A percentile compares a stretch with the other conserved stretches of the same genome.
These are phyloP conservation scores for Geopyxis carbonaria DNA, from an alignment of 495 filamentous ascomycete species.

Conservation along the genomic window DNA sequence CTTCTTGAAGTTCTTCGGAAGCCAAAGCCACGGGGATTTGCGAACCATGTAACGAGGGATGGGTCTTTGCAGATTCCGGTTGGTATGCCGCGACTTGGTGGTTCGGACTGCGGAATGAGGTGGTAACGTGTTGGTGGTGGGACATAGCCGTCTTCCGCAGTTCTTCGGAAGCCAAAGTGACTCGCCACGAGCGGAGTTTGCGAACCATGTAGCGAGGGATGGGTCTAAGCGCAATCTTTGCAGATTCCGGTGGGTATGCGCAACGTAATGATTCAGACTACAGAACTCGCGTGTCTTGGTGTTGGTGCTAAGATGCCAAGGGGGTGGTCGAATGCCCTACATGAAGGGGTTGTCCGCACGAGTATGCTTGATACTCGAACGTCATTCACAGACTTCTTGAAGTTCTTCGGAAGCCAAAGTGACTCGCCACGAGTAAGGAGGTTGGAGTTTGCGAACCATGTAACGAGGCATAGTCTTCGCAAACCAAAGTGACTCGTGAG, in stretches of 20 bases:
- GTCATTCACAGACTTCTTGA: conserved; percentile 93
- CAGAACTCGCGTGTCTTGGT: no score
- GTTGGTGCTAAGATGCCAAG: no score
- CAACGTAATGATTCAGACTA: no score
- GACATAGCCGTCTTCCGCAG: conserved; percentile 88
- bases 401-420: conserved; percentile 91
- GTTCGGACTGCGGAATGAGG: no score
- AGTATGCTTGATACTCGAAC: no score
- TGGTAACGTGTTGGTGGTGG: no score
- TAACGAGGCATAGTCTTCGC: no score
- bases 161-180: conserved; percentile 94
- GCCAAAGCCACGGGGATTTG: conserved; percentile 97
- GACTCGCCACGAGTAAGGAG: no score
- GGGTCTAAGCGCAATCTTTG: no score
- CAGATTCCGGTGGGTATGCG: conserved; percentile 74
- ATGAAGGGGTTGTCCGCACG: no score
- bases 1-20: conserved; percentile 94
- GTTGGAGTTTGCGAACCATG: conserved; percentile 99
- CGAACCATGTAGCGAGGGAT: conserved; percentile 99
- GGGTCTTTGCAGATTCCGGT: conserved; percentile 87
- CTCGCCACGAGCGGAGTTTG: conserved; percentile 99
- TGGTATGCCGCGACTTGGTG: conserved; percentile 71
- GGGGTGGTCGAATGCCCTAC: no score
- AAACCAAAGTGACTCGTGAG: conserved; percentile 96
- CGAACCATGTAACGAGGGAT: conserved; percentile 99